Evolutionary conservation across 139 green algal species (phyloP).

Genomic region (Chlorella sp.): DNA sequence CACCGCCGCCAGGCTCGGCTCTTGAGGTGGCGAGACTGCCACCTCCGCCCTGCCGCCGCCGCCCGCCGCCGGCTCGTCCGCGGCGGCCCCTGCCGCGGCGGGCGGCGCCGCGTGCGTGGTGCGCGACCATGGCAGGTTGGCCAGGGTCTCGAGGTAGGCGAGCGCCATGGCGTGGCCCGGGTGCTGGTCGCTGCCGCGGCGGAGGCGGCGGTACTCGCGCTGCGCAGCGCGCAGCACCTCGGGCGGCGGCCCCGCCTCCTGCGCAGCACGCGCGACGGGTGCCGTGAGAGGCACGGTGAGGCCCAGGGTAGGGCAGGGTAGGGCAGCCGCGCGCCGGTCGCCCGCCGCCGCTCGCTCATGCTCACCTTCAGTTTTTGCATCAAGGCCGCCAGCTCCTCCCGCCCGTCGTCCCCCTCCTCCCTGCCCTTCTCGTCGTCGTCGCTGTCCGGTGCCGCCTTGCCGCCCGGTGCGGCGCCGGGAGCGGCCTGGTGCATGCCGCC

Average conservation of each 20-base stretch:
- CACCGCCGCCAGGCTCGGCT: slow-evolving; percentile 18
- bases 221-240: slow-evolving; percentile 35
- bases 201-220: slow-evolving; percentile 29
- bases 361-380: slow-evolving; percentile 35
- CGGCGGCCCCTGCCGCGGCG: slow-evolving; percentile 33
- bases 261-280: too few species aligned
- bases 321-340: too few species aligned
- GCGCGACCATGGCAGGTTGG: slow-evolving; percentile 85
- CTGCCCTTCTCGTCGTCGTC: neutral
- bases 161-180: slow-evolving; percentile 63
- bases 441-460: neutral
- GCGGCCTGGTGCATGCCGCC: too few species aligned
- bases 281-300: too few species aligned
- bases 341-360: too few species aligned
- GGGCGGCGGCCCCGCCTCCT: slow-evolving; percentile 13
- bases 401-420: slow-evolving; percentile 23
- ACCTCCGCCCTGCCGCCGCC: neutral
- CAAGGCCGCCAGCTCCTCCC: slow-evolving; percentile 19
- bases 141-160: slow-evolving; percentile 96
- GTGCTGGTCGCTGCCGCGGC: slow-evolving; percentile 28
- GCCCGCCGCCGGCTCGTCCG: neutral
- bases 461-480: neutral
- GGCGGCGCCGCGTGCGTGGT: slow-evolving; percentile 70
- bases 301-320: too few species aligned
- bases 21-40: too few species aligned